Percentiles rank a stretch among this genome's conserved stretches.
Evolutionary conservation across 1,284 basidiomycete genomes (phyloP).

Genomic region (Peniophora sp.): DNA sequence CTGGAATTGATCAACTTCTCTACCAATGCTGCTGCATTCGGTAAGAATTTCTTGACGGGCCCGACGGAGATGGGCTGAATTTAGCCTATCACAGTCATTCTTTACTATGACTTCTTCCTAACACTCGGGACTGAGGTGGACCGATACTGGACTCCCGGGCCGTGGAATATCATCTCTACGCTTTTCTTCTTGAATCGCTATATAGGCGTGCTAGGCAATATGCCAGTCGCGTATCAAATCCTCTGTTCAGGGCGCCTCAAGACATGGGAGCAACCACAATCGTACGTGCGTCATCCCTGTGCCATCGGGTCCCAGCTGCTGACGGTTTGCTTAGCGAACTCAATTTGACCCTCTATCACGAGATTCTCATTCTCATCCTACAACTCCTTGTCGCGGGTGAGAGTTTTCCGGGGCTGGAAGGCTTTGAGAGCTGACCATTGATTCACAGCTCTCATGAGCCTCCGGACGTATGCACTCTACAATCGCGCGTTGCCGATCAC

Average conservation of each 20-base stretch:
- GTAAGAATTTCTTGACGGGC: too few species aligned
- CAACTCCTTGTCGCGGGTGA: conserved; percentile 28
- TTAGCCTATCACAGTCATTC: conserved; percentile 1
- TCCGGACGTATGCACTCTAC: too few species aligned
- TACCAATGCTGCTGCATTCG: too few species aligned
- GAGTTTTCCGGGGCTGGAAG: conserved; percentile 2
- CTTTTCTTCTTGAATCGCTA: conserved; percentile 3
- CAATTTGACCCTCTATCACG: conserved; percentile 18
- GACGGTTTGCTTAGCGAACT: background rate
- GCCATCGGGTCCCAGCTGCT: background rate
- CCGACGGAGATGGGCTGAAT: too few species aligned
- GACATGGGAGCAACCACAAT: conserved; percentile 9
- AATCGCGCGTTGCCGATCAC: too few species aligned
- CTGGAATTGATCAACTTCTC: too few species aligned
- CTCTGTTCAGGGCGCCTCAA: background rate
- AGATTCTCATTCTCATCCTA: conserved; percentile 24
- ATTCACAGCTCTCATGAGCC: too few species aligned
- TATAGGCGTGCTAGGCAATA: background rate
- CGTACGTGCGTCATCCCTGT: background rate
- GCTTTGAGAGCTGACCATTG: too few species aligned
- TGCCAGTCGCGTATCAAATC: conserved; percentile 11
- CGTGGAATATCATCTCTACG: background rate
- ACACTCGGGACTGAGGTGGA: conserved; percentile 1
- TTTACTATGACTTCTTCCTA: conserved; percentile 3
- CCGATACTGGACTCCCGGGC: conserved; percentile 1